Base-by-base conservation (phyloP, 495 filamentous ascomycete species). In the Aspergillus funiculosus region DNA sequence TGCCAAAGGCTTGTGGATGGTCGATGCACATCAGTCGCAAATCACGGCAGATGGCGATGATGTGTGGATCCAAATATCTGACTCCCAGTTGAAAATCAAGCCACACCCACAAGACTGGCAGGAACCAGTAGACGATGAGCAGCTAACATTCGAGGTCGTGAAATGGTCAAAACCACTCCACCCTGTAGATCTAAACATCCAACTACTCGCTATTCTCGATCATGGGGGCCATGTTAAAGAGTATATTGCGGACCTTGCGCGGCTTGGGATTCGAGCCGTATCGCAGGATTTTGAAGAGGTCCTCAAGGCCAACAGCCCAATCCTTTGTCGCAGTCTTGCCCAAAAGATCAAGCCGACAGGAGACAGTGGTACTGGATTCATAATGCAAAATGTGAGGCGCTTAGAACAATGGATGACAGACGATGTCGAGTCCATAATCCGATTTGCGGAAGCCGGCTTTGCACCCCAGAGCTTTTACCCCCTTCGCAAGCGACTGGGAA, bases 1-100 rank as follows among this genome's bases (percentile, higher is more conserved):
- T 5, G 86, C 87, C 1, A 96, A 97, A 62, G 92, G 92, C 2
- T 66, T 96, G 29, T 96, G 91, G 90, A 79, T 90, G 64, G 72
- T 91, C 11, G 80, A 83, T 51, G 48, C 47, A n/a, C 58, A 68
- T 31, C 18, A 51, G 8, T 64, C 62, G 2, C 46, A 49, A 3
- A 39, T 66, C 15, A 32, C 36, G 8, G 27, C 45, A 3, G 69
- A 69, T 6, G 59, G 61, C 2, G 54, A 67, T 31, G 64, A 69
- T 41, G 29, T 65, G 44, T 94, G 85, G 82, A 88, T 96, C 43
- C 78, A 88, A 44, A 81, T 94, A 5, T 83, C 77, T 2, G 73
- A 80, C 4, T 91, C 85, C 0, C 91, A 97, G 50, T 56, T 80
- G 5, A 97, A 97, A 49, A 90, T 92, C 58, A 59, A 76, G 3